These are phyloP conservation scores for Corchorus olitorius DNA, from an alignment of 345 rosid genomes.

Conservation along the genomic window DNA sequence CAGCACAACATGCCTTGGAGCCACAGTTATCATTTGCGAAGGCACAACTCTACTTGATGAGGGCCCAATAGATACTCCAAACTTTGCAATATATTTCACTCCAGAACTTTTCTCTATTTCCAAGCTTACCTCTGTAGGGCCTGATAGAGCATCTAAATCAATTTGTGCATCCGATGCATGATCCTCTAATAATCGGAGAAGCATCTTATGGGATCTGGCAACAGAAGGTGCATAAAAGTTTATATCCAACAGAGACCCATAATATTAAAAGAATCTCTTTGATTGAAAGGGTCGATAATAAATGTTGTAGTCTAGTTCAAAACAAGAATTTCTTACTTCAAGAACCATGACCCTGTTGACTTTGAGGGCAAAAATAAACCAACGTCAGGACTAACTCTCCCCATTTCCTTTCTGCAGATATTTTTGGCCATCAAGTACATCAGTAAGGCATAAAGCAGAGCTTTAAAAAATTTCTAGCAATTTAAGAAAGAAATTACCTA, in stretches of 20 bases:
- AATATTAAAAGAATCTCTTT: slow-evolving; percentile 18
- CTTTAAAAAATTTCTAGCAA: slow-evolving; percentile 27
- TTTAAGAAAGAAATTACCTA: slow-evolving; percentile 44
- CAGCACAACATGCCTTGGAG: slow-evolving; percentile 70
- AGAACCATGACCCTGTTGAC: slow-evolving; percentile 72
- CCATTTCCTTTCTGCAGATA: slow-evolving; percentile 64
- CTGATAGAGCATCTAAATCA: slow-evolving; percentile 86
- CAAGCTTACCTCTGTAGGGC: slow-evolving; percentile 77
- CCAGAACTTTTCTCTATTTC: slow-evolving; percentile 59
- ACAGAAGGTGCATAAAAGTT: slow-evolving; percentile 23
- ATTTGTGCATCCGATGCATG: slow-evolving; percentile 57
- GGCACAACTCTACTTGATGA: slow-evolving; percentile 59
- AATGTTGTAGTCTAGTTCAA: not conserved
- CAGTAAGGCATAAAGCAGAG: slow-evolving; percentile 20
- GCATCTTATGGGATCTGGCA: slow-evolving; percentile 68
- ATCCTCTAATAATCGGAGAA: slow-evolving; percentile 55
- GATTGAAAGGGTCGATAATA: not conserved
- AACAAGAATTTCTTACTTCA: slow-evolving; percentile 51
- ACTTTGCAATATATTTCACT: slow-evolving; percentile 57
- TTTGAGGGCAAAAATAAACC: slow-evolving; percentile 74
- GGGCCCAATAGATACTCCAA: slow-evolving; percentile 72
- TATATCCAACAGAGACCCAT: slow-evolving; percentile 12
- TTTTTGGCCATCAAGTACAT: slow-evolving; percentile 22
- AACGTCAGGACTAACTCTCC: slow-evolving; percentile 58
- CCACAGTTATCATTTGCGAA: slow-evolving; percentile 64